A percentile compares a stretch with the other conserved stretches of the same genome.
Evolutionary conservation across 2,329 filamentous ascomycete genomes (phyloP).

Genomic region (Hypoxylon sp.): DNA sequence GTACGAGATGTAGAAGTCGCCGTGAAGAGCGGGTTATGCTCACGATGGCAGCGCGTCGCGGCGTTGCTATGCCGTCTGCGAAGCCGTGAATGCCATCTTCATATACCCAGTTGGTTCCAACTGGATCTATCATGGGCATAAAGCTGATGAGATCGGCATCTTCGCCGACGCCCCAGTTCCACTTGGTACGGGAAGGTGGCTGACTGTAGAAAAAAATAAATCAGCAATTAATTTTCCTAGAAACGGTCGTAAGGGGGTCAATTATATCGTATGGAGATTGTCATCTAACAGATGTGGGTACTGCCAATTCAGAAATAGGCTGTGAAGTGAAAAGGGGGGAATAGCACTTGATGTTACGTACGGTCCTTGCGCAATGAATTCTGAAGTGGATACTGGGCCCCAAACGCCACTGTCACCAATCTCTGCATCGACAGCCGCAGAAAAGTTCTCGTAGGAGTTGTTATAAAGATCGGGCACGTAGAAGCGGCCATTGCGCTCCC

Average conservation of each 20-base stretch:
- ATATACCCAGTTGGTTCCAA: constrained; percentile 78
- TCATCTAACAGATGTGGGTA: background rate
- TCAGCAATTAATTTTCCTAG: background rate
- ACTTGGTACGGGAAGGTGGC: constrained; percentile 31
- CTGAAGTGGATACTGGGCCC: constrained; percentile 58
- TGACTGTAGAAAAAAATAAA: background rate
- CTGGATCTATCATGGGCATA: constrained; percentile 79
- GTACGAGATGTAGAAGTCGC: constrained; percentile 76
- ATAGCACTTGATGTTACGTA: background rate
- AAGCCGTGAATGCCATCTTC: constrained; percentile 76
- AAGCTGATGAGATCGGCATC: constrained; percentile 80
- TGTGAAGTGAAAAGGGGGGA: background rate
- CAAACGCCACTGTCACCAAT: constrained; percentile 68
- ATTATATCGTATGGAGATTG: background rate
- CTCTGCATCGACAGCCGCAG: constrained; percentile 50
- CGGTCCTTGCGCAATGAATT: constrained; percentile 64
- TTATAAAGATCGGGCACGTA: constrained; percentile 79
- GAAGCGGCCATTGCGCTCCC: constrained; percentile 82
- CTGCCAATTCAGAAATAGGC: background rate
- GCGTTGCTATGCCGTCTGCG: constrained; percentile 64
- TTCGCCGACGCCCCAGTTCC: constrained; percentile 75
- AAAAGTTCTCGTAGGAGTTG: constrained; percentile 75
- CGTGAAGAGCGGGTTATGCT: constrained; percentile 76
- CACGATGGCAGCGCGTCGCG: constrained; percentile 78
- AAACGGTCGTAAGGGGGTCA: background rate